Conservation (phyloP, 2,329 filamentous ascomycete species). For the Sporothrix luriei region DNA sequence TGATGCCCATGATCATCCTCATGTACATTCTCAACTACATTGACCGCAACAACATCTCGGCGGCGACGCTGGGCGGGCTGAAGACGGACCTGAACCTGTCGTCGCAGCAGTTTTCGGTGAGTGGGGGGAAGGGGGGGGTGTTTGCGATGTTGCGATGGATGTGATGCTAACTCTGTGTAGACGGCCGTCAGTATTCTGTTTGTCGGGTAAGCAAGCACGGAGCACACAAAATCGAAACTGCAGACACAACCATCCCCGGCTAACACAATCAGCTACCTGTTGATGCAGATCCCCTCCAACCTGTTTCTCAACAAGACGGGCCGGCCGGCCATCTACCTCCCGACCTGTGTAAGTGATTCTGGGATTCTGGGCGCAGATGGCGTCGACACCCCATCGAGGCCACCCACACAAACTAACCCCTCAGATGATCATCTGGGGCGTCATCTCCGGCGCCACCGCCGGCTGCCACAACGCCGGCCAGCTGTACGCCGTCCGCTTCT, state of each 20-base stretch:
- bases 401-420: too few relatives aligned
- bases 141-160: neutral
- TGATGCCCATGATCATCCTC: conserved; percentile 62
- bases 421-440: conserved; percentile 54
- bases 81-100: conserved; percentile 50
- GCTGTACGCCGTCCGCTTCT: conserved; percentile 49
- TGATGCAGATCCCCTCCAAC: conserved; percentile 57
- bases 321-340: conserved; percentile 52
- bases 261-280: conserved; percentile 45
- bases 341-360: conserved; percentile 46
- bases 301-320: conserved; percentile 56
- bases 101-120: conserved; percentile 39
- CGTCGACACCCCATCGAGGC: neutral
- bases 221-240: too few relatives aligned
- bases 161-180: conserved; percentile 36
- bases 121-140: neutral
- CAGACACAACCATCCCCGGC: neutral
- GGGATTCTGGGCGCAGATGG: neutral
- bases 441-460: conserved; percentile 50
- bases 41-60: conserved; percentile 49
- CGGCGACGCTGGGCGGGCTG: conserved; percentile 51
- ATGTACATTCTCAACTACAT: conserved; percentile 68
- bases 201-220: conserved; percentile 46
- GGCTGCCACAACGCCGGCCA: conserved; percentile 44
- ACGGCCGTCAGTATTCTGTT: conserved; percentile 56